Evolutionary conservation across 2,329 filamentous ascomycete species (phyloP).

Genomic region (Hypoxylon sp.): DNA sequence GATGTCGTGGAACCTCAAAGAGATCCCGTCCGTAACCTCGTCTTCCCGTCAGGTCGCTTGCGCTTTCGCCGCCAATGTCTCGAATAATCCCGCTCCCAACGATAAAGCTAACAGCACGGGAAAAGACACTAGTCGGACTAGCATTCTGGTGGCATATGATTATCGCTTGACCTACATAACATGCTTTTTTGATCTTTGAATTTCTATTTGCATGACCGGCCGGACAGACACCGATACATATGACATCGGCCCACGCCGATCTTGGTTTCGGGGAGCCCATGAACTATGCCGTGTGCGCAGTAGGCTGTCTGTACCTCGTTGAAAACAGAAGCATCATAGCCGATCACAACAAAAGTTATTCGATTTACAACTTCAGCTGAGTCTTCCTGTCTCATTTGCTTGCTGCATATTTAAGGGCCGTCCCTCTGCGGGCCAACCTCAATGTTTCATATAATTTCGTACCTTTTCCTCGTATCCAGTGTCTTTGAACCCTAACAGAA

Average conservation of each 20-base stretch:
- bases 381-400: slow-evolving; percentile 1
- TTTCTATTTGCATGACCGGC: slow-evolving; percentile 2
- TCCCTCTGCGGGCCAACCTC: slow-evolving; percentile 24
- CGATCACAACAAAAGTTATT: slow-evolving; percentile 35
- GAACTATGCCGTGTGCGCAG: slow-evolving; percentile 22
- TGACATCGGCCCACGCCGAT: slow-evolving; percentile 28
- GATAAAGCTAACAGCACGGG: not conserved
- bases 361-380: slow-evolving; percentile 25
- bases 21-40: slow-evolving; percentile 1
- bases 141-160: not conserved
- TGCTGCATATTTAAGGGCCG: not conserved
- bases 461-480: slow-evolving; percentile 16
- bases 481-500: slow-evolving; percentile 7
- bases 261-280: slow-evolving; percentile 22
- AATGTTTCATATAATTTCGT: slow-evolving; percentile 25
- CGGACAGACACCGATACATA: slow-evolving; percentile 5
- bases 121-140: not conserved
- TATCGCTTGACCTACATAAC: slow-evolving; percentile 9
- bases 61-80: slow-evolving; percentile 10
- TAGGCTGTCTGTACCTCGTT: slow-evolving; percentile 22
- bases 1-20: slow-evolving; percentile 31
- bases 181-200: not conserved
- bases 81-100: slow-evolving; percentile 13
- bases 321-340: slow-evolving; percentile 25
- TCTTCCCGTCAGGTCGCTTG: slow-evolving; percentile 7